Evolutionary conservation across 495 filamentous ascomycete species (phyloP), one percentile per base, ranked within the genome.

Genomic region (Xylaria nigripes): DNA sequence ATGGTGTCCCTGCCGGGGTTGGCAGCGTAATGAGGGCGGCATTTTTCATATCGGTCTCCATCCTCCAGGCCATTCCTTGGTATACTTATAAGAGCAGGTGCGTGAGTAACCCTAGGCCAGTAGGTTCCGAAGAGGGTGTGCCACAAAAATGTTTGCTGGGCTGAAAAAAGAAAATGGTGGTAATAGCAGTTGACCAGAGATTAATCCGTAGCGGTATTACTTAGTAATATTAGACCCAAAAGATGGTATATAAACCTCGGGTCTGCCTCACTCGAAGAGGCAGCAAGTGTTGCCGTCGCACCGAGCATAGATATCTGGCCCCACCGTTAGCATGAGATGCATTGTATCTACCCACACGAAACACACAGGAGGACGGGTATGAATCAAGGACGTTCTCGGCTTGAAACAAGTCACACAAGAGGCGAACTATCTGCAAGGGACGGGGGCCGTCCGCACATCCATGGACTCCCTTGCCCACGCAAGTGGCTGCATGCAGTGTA

Each of bases 1-100:
- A 85, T 6, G 85, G 82, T 15, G 82, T 85, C 38, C 83, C 81
- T 19, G 79, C 74, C 18, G 86, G 86, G 43, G 83, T 81, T 27
- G 88, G 84, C 29, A 90, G 70, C 21, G 76, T 65, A 30, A 68
- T 66, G 54, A 68, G 72, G 44, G 76, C 68, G 59, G 73, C 69
- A 55, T 59, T 67, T 51, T 61, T 70, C 62, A 75, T 68, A 68
- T 81, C 79, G 53, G 80, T 73, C 50, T 79, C 78, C n/a, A 75
- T 80, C 76, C 77, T 77, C 24, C 68, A 68, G 48, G 67, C 65
- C 74, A 79, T 77, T 22, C 12, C 44, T 48, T 46, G 32, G 21
- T 16, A 1, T 23, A 12, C n/a, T 48, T 9, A 25, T 4, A 42
- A 16, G 24, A 24, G n/a, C n/a, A 29, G 9, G 6, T 32, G n/a